Conservation (phyloP, 179 eudicot genomes). For the Silene coronaria region DNA sequence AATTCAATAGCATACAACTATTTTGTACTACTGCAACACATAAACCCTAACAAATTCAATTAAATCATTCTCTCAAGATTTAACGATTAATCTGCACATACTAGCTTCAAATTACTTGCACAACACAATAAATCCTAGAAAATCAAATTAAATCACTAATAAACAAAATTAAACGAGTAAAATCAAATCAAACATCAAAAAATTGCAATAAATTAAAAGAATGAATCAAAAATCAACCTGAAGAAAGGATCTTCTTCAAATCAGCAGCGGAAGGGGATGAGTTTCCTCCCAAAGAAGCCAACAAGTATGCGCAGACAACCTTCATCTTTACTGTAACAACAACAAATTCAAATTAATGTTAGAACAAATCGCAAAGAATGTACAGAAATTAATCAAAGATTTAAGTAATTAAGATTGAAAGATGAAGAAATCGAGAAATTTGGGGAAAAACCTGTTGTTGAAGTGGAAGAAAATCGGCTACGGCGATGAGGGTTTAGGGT, state of each 20-base stretch:
- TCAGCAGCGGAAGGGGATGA: slow-evolving; percentile 28
- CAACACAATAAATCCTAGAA: no score
- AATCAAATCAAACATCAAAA: background rate
- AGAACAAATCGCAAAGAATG: background rate
- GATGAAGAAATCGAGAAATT: background rate
- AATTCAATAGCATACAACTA: no score
- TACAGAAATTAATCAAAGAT: background rate
- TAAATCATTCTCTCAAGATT: no score
- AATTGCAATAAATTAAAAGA: background rate
- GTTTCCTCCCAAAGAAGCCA: slow-evolving; percentile 43
- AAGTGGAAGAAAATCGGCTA: background rate
- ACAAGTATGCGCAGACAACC: slow-evolving; percentile 39
- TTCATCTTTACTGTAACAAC: slow-evolving; percentile 27
- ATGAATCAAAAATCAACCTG: slow-evolving; percentile 21
- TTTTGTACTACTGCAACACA: no score
- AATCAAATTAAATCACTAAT: background rate
- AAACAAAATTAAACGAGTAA: background rate
- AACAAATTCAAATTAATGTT: background rate
- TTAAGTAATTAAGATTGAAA: background rate
- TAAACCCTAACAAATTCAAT: no score
- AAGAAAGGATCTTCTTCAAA: slow-evolving; percentile 29
- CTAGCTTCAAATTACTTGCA: no score
- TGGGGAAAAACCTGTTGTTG: background rate
- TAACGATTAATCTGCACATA: no score
- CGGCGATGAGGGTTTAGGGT: background rate